phyloP scores from a whole-genome alignment of 2,329 filamentous ascomycete species.

The Diaporthe australafricana region DNA sequence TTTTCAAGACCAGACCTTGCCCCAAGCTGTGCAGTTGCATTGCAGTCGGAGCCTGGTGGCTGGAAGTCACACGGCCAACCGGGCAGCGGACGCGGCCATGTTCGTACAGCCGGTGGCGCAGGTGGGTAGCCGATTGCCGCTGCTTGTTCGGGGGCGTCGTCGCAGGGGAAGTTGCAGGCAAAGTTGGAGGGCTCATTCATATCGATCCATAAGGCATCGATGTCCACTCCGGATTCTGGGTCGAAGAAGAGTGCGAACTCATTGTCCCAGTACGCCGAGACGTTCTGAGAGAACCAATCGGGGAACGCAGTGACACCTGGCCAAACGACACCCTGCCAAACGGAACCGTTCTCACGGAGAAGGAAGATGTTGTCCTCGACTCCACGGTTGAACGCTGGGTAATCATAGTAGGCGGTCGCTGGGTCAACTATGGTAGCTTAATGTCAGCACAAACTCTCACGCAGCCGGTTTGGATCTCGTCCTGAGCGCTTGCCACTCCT shows the following conservation, averaged over 20 bases:
- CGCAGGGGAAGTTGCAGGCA: slow-evolving; percentile 66
- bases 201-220: slow-evolving; percentile 84
- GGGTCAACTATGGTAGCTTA: slow-evolving; percentile 85
- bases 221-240: slow-evolving; percentile 73
- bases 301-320: slow-evolving; percentile 79
- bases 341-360: slow-evolving; percentile 64
- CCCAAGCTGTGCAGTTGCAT: slow-evolving; percentile 41
- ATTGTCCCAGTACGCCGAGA: slow-evolving; percentile 75
- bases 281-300: slow-evolving; percentile 79
- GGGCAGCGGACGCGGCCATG: slow-evolving; percentile 72
- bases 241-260: slow-evolving; percentile 76
- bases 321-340: slow-evolving; percentile 78
- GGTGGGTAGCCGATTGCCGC: slow-evolving; percentile 65
- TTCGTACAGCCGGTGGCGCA: slow-evolving; percentile 69
- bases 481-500: no score
- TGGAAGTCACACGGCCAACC: slow-evolving; percentile 78
- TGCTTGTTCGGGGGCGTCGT: slow-evolving; percentile 53
- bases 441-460: slow-evolving; percentile 74
- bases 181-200: slow-evolving; percentile 68
- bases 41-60: slow-evolving; percentile 58
- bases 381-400: slow-evolving; percentile 54
- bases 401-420: slow-evolving; percentile 64
- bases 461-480: slow-evolving; percentile 49
- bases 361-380: slow-evolving; percentile 59
- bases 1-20: background rate